Evolutionary conservation across 2,329 filamentous ascomycete species (phyloP), one percentile per base, ranked within the genome.

Genomic region (Fusarium nodosum): DNA sequence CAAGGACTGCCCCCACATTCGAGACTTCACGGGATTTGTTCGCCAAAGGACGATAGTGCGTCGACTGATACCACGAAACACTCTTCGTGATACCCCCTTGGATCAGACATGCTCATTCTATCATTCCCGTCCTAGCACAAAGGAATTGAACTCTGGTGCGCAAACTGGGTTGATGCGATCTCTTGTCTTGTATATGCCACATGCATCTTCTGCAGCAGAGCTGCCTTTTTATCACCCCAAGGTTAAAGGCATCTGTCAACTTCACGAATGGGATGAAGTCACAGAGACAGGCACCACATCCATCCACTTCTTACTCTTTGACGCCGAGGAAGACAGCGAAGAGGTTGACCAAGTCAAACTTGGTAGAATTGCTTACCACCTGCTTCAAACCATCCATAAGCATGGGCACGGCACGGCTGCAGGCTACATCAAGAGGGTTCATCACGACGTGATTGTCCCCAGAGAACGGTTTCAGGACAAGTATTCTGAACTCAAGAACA

Each of bases 221-320:
- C 85, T 96, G 65, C 95, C 95, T 1, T 97, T 92, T 80, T 98
- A 97, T 79, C 94, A 97, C 76, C 95, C 95, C 24, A 84, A 86
- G 54, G 90, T 97, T 24, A 86, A 85, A 53, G 88, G 88, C 15
- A 84, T 97, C 26, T 93, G 90, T 7, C 94, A 96, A 71, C 81
- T 94, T 10, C 93, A 97, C 78, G 87, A 87, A 36, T 92, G 87
- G 85, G 76, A 84, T 53, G 63, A 80, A 6, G 65, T 74, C n/a
- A 73, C 77, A 16, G 75, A 76, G 24, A 76, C 77, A 34, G 88
- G 88, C 26, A 80, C 75, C 13, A 78, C 91, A 31, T 90, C 89
- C 12, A 81, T 91, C 24, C 88, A 90, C 69, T 91, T 90, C 72
- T 79, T 85, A 34, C 85, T 85, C 59, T 90, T 87, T 31, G 59